These are phyloP conservation scores for Agroathelia rolfsii DNA, from an alignment of 1,284 basidiomycete genomes.

Conservation along the genomic window DNA sequence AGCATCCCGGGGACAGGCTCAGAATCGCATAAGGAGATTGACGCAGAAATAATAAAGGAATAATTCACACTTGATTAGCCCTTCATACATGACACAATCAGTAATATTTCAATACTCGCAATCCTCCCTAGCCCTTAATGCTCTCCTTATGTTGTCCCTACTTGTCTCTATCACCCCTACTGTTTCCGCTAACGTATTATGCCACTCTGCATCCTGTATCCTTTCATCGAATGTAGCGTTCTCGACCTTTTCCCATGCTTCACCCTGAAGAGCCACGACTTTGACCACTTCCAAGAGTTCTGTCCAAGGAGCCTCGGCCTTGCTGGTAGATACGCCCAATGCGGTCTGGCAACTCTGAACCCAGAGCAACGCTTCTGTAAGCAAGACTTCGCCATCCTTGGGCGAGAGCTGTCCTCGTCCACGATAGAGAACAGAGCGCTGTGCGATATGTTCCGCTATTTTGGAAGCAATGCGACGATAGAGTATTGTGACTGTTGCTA, in stretches of 20 bases:
- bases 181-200: slow-evolving; percentile 28
- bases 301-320: no score
- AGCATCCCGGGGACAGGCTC: no score
- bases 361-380: slow-evolving; percentile 70
- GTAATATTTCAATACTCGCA: slow-evolving; percentile 15
- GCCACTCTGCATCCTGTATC: slow-evolving; percentile 27
- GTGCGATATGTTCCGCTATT: slow-evolving; percentile 65
- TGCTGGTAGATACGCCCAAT: slow-evolving; percentile 33
- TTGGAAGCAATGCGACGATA: slow-evolving; percentile 64
- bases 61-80: neutral
- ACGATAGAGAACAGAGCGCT: slow-evolving; percentile 73
- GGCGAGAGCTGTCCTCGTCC: slow-evolving; percentile 50
- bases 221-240: slow-evolving; percentile 36
- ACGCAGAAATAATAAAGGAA: neutral
- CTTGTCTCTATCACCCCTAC: slow-evolving; percentile 40
- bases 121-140: slow-evolving; percentile 38
- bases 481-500: slow-evolving; percentile 39
- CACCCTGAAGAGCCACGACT: slow-evolving; percentile 26
- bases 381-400: slow-evolving; percentile 44
- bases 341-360: slow-evolving; percentile 60
- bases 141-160: slow-evolving; percentile 41
- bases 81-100: neutral
- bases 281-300: slow-evolving; percentile 27
- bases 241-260: slow-evolving; percentile 34
- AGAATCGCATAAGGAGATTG: neutral